phyloP scores from a whole-genome alignment of 164 flowering plant species.

The Piper betle region DNA sequence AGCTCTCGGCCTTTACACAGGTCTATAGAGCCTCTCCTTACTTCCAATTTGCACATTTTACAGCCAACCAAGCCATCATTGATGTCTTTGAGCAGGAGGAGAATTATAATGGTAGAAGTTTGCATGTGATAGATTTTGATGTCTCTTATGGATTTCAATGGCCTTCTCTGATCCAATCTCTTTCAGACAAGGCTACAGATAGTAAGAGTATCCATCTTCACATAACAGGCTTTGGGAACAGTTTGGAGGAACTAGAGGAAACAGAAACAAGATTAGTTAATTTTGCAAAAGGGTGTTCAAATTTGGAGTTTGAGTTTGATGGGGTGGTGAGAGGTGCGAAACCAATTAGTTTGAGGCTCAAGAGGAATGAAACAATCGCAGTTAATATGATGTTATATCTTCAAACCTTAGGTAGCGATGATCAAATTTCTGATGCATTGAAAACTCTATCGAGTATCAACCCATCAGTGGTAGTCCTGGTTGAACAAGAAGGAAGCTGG shows the following conservation, averaged over 20 bases:
- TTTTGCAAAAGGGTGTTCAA: conserved; percentile 39
- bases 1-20: conserved; percentile 39
- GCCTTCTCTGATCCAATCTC: conserved; percentile 75
- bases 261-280: conserved; percentile 44
- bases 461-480: conserved; percentile 43
- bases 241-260: conserved; percentile 40
- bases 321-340: conserved; percentile 38
- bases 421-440: conserved; percentile 34
- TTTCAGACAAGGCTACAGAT: conserved; percentile 45
- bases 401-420: conserved; percentile 18
- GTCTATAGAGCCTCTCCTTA: conserved; percentile 54
- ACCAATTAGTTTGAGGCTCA: conserved; percentile 14
- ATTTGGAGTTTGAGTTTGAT: conserved; percentile 41
- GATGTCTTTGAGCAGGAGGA: conserved; percentile 54
- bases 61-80: conserved; percentile 62
- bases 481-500: conserved; percentile 49
- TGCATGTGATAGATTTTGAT: conserved; percentile 62
- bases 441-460: conserved; percentile 24
- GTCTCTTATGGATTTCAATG: conserved; percentile 67
- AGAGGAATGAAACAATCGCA: conserved; percentile 48
- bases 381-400: conserved; percentile 45
- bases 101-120: conserved; percentile 18
- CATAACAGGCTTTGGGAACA: conserved; percentile 43
- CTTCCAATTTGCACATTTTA: conserved; percentile 72
- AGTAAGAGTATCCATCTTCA: conserved; percentile 24